Conservation (phyloP, 441 rosid species). For the Populus trichocarpa region DNA sequence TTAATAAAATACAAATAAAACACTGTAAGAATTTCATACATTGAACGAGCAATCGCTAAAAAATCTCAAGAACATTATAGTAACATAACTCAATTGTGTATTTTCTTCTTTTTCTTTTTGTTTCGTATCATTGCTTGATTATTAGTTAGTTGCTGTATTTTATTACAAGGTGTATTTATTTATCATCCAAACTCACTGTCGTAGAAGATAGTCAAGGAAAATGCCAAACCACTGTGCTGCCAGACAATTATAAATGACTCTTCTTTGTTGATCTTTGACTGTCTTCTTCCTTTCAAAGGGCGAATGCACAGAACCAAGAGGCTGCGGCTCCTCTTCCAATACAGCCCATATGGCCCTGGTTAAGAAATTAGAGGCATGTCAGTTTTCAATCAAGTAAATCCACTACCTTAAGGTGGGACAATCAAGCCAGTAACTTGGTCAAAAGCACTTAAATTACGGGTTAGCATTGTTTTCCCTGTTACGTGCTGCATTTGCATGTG, state of each 20-base stretch:
- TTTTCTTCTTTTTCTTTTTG: too few species aligned
- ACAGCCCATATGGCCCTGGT: not conserved
- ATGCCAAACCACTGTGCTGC: not conserved
- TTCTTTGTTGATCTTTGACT: slow-evolving; percentile 2
- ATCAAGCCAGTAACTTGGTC: not conserved
- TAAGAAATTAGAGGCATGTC: not conserved
- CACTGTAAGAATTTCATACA: too few species aligned
- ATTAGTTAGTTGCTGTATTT: too few species aligned
- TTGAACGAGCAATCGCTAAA: too few species aligned
- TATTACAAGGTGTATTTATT: too few species aligned
- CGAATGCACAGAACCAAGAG: not conserved
- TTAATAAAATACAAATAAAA: too few species aligned
- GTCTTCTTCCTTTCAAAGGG: not conserved
- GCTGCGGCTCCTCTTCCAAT: slow-evolving; percentile 5
- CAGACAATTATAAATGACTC: not conserved
- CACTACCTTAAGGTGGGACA: not conserved
- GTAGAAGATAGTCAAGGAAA: not conserved
- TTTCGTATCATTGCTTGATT: too few species aligned
- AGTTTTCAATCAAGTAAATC: not conserved
- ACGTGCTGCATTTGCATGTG: not conserved
- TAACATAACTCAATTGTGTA: too few species aligned
- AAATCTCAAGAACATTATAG: too few species aligned
- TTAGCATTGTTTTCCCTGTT: not conserved
- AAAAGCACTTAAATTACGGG: not conserved
- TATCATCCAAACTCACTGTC: not conserved